phyloP scores from a whole-genome alignment of 345 rosid species.

The Eucalyptus leucophloia region DNA sequence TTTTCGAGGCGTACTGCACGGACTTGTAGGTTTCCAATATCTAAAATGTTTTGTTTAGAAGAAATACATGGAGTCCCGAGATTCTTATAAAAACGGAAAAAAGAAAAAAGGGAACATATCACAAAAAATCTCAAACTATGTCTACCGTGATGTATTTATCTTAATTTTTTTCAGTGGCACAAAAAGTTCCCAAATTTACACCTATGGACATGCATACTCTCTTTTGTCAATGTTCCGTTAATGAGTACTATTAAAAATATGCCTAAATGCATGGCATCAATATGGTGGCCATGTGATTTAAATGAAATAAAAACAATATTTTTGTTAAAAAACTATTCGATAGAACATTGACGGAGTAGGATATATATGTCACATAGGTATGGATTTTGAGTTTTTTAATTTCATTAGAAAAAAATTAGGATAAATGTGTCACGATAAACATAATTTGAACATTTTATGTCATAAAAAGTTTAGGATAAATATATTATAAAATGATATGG shows the following conservation, averaged over 20 bases:
- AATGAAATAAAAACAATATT: too few species aligned
- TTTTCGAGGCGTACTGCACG: neutral
- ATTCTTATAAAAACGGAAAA: too few species aligned
- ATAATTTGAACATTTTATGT: rapidly evolving
- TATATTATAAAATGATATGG: too few species aligned
- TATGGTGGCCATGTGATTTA: neutral
- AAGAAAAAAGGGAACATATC: neutral
- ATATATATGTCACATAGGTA: too few species aligned
- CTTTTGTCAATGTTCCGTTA: rapidly evolving
- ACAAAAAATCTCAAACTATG: neutral
- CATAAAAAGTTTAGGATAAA: too few species aligned
- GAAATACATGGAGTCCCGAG: neutral
- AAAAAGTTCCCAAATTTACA: too few species aligned
- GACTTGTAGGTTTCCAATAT: neutral
- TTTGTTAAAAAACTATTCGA: too few species aligned
- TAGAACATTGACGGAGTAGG: rapidly evolving
- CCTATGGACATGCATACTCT: rapidly evolving
- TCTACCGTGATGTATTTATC: too few species aligned
- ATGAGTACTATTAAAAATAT: too few species aligned
- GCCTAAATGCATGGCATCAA: neutral
- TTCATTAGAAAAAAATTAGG: rapidly evolving
- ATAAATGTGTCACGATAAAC: rapidly evolving
- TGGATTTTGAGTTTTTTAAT: neutral
- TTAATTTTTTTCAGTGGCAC: too few species aligned
- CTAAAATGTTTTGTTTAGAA: neutral